Percentiles rank a stretch among this genome's conserved stretches.
These are phyloP conservation scores for Nakaseomyces kungkrabaensis DNA, from an alignment of 1,139 yeast genomes.

Conservation along the genomic window DNA sequence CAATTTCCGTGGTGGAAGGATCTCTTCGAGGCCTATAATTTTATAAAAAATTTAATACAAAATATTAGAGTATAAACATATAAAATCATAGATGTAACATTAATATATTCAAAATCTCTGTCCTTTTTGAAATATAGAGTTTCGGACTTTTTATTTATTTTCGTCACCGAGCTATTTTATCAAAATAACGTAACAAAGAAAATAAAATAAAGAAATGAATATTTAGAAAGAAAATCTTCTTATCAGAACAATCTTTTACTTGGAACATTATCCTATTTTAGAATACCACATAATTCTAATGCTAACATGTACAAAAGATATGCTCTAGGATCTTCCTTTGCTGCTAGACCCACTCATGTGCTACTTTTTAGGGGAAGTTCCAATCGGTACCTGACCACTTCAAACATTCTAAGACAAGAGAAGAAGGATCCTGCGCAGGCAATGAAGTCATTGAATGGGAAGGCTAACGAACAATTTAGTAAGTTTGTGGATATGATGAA, in stretches of 20 bases:
- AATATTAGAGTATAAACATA: too few species aligned
- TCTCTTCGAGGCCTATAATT: slow-evolving; percentile 29
- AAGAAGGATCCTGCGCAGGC: not conserved
- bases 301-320: not conserved
- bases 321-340: not conserved
- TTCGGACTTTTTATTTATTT: not conserved
- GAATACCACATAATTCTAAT: not conserved
- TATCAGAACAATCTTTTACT: too few species aligned
- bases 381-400: not conserved
- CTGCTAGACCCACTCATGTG: not conserved
- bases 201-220: too few species aligned
- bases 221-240: too few species aligned
- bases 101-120: not conserved
- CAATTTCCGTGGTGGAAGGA: slow-evolving; percentile 65
- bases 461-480: not conserved
- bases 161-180: too few species aligned
- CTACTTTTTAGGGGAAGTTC: not conserved
- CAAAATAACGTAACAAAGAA: too few species aligned
- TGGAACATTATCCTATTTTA: too few species aligned
- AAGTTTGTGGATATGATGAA: not conserved
- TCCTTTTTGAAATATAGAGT: too few species aligned
- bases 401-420: not conserved
- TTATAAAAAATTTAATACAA: slow-evolving; percentile 24
- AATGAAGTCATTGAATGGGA: not conserved
- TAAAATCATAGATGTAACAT: not conserved